These are phyloP conservation scores for Aspergillus ibericus DNA, from an alignment of 2,329 filamentous ascomycete genomes.

Conservation along the genomic window DNA sequence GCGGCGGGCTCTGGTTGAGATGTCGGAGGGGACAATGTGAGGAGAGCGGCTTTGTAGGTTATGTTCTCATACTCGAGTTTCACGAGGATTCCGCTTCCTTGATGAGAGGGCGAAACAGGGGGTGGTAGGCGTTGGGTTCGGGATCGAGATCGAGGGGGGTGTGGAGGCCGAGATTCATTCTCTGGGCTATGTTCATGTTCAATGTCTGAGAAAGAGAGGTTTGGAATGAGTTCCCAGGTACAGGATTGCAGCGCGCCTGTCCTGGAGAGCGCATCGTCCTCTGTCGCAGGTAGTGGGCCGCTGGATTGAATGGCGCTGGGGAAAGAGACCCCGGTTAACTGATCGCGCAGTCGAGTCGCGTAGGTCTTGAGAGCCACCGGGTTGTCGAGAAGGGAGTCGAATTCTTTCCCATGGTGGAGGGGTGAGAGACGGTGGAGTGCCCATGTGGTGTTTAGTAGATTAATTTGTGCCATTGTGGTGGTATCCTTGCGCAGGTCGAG, in stretches of 20 bases:
- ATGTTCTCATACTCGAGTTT: constrained; percentile 52
- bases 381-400: constrained; percentile 35
- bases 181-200: neutral
- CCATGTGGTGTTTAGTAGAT: constrained; percentile 55
- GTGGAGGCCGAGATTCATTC: neutral
- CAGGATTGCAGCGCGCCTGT: constrained; percentile 51
- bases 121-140: neutral
- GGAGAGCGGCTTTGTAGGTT: constrained; percentile 52
- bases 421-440: constrained; percentile 55
- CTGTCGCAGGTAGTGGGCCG: constrained; percentile 20
- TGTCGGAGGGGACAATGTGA: constrained; percentile 33
- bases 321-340: constrained; percentile 49
- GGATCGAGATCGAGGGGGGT: neutral
- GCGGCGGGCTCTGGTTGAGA: neutral
- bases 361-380: constrained; percentile 44
- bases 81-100: constrained; percentile 46
- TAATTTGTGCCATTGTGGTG: constrained; percentile 28
- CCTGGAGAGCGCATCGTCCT: constrained; percentile 43
- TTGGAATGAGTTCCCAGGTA: constrained; percentile 43
- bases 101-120: neutral
- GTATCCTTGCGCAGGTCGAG: neutral
- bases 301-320: constrained; percentile 47
- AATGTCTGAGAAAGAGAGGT: constrained; percentile 29
- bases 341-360: constrained; percentile 49
- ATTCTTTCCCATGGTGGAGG: constrained; percentile 50